A percentile compares a stretch with the other conserved stretches of the same genome.
Conservation (phyloP, 441 rosid species). For the Erysimum pusillum region DNA sequence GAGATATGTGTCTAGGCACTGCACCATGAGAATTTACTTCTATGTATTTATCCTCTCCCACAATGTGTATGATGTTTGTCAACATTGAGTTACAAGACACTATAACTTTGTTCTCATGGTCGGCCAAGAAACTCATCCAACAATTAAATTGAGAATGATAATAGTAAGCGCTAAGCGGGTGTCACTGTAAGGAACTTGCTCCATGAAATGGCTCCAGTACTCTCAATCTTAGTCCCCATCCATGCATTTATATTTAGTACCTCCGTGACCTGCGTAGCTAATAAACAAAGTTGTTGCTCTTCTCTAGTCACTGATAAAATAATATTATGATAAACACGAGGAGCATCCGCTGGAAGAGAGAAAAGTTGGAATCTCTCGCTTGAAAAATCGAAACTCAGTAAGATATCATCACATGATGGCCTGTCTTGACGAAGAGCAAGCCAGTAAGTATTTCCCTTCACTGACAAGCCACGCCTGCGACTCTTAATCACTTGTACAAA, state of each 20-base stretch:
- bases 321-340: background rate
- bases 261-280: background rate
- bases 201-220: background rate
- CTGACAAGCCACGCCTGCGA: background rate
- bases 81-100: background rate
- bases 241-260: background rate
- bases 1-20: background rate
- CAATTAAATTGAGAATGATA: too few relatives aligned
- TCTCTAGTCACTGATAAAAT: slow-evolving; percentile 18
- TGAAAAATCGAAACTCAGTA: slow-evolving; percentile 25
- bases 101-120: background rate
- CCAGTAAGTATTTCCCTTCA: slow-evolving; percentile 29
- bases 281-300: slow-evolving; percentile 19
- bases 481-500: background rate
- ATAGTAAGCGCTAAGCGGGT: too few relatives aligned
- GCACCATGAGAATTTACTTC: background rate
- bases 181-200: slow-evolving; percentile 1
- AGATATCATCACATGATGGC: background rate
- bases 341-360: background rate
- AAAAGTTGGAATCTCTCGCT: background rate
- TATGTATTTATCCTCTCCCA: slow-evolving; percentile 17
- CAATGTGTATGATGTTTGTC: background rate
- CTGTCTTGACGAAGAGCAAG: background rate
- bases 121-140: slow-evolving; percentile 20
- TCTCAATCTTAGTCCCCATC: background rate